phyloP scores from a whole-genome alignment of 768 basidiomycete species.

The Leccinum imitatum region DNA sequence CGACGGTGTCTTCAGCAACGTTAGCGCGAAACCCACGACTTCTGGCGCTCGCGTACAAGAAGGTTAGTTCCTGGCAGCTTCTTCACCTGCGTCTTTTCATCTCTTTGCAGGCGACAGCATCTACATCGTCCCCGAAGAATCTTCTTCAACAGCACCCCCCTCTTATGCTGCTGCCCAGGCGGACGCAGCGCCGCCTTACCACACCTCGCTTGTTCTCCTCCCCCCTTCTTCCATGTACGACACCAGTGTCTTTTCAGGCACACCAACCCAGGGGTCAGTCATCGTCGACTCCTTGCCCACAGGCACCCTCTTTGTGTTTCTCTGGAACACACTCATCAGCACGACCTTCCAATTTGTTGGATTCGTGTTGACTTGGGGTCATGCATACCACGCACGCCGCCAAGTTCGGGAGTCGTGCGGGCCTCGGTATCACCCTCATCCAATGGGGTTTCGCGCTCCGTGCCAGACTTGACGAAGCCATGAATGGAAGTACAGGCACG shows the following conservation, averaged over 20 bases:
- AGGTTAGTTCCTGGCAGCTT: constrained; percentile 34
- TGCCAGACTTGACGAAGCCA: constrained; percentile 45
- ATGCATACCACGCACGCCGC: constrained; percentile 93
- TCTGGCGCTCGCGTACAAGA: constrained; percentile 57
- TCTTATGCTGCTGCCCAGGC: constrained; percentile 90
- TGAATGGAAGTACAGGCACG: constrained; percentile 31
- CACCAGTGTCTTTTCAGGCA: constrained; percentile 45
- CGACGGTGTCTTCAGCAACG: constrained; percentile 94
- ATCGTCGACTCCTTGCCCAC: constrained; percentile 88
- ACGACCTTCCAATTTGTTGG: constrained; percentile 98
- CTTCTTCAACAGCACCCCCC: constrained; percentile 82
- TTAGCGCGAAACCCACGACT: constrained; percentile 79
- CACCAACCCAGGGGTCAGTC: constrained; percentile 59
- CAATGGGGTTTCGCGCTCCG: constrained; percentile 91
- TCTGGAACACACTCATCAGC: constrained; percentile 92
- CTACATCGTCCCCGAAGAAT: constrained; percentile 80
- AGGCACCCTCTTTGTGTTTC: constrained; percentile 79
- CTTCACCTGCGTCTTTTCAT: not conserved
- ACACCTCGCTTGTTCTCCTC: constrained; percentile 96
- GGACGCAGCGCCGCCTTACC: constrained; percentile 97
- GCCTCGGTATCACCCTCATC: constrained; percentile 93
- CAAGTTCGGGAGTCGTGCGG: constrained; percentile 89
- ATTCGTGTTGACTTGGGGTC: constrained; percentile 89
- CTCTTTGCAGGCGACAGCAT: constrained; percentile 59
- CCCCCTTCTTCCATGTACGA: constrained; percentile 41